Evolutionary conservation across 768 basidiomycete species (phyloP).

Genomic region (Suillus clintonianus): DNA sequence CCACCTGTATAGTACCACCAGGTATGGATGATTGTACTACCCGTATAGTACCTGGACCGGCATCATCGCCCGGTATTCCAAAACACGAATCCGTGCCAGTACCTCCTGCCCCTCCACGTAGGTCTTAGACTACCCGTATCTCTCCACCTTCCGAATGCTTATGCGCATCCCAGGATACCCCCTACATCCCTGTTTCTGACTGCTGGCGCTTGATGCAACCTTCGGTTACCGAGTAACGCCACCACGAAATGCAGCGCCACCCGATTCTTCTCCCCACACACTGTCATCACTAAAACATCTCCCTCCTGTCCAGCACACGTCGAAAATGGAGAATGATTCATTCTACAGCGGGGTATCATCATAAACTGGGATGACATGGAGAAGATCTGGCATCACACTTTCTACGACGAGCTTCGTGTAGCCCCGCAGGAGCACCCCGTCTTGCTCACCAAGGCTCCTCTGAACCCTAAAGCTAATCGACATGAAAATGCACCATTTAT

Average conservation of each 20-base stretch:
- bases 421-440: constrained; percentile 79
- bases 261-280: constrained; percentile 22
- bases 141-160: too few relatives aligned
- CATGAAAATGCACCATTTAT: constrained; percentile 75
- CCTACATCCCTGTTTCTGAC: too few relatives aligned
- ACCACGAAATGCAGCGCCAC: constrained; percentile 40
- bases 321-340: constrained; percentile 40
- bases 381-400: too few relatives aligned
- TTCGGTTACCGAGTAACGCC: constrained; percentile 55
- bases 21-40: too few relatives aligned
- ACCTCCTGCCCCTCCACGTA: too few relatives aligned
- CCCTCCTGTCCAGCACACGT: constrained; percentile 5
- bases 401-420: constrained; percentile 82
- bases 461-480: constrained; percentile 75
- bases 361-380: constrained; percentile 99
- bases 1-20: too few relatives aligned
- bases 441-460: constrained; percentile 69
- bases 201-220: too few relatives aligned
- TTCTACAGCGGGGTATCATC: constrained; percentile 61
- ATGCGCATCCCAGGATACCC: too few relatives aligned
- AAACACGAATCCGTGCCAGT: too few relatives aligned
- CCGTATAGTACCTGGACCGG: too few relatives aligned
- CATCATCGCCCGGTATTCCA: too few relatives aligned
- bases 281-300: constrained; percentile 7
- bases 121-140: too few relatives aligned